Evolutionary conservation across 2,329 filamentous ascomycete species (phyloP), one percentile per base, ranked within the genome.

Genomic region (Cercospora sp.): DNA sequence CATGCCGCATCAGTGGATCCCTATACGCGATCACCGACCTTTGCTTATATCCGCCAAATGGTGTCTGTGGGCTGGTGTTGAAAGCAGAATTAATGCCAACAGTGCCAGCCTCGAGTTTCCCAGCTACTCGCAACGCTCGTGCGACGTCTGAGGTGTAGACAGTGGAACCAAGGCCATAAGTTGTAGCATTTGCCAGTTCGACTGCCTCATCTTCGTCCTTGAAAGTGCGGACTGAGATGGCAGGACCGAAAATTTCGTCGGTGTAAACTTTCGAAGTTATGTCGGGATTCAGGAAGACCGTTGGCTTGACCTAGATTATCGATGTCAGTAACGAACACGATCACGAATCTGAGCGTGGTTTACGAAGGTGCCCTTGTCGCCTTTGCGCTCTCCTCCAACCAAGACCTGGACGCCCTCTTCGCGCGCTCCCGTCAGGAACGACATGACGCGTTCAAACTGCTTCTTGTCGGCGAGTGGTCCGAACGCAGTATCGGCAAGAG

Each of bases 81-180:
- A 83, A 85, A 77, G 83, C 84, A 72, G 82, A 85, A 72, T 91
- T 91, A 75, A 91, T 85, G 80, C 88, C 90, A 5, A 91, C 88
- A 84, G 90, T 90, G 36, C 89, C 89, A 13, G 87, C 85, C 76
- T 91, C 88, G 55, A 91, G 81, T 20, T 74, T 73, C 20, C 80
- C 73, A 1, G 82, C 82, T 1, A 83, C 75, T 18, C 80, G 77
- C 73, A 83, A 84, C 4, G 87, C 89, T 72, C 85, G 86, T 73
- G 85, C 85, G 73, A 90, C 81, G 73, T 88, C 84, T 66, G 85
- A 80, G 0, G 84, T 90, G 72, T 90, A 90, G 1, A 91, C 77
- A 0, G 87, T 85, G 13, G 85, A 84, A 2, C 85, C 87, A 0
- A 90, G 81, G 1, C 88, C 88, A 70, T 88, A 90, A 0, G 82